Base-by-base conservation (phyloP, 2,329 filamentous ascomycete species). In the Aureobasidium subglaciale region DNA sequence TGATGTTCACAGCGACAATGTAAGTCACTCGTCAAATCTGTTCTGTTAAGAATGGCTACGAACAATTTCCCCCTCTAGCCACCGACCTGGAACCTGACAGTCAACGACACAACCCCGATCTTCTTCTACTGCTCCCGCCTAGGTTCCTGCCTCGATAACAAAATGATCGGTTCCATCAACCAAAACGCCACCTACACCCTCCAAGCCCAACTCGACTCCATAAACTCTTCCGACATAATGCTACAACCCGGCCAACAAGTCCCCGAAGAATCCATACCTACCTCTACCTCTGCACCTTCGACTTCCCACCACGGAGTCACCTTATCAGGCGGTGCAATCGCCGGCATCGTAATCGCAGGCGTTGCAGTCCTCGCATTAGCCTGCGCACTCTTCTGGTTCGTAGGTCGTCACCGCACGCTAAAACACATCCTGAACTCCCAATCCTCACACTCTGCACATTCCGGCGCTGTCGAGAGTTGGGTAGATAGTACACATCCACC, bases 141-240 rank as follows among this genome's bases (percentile, higher is more conserved):
- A 0, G 78, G 75, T 0, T 87, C 85, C 2, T 92, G 88, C 63
- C 75, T 76, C 3, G 67, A 71, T 2, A 78, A 85, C 40, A 77
- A 81, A 20, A 92, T 92, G 87, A 78, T 92, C 15, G 87, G 87
- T 3, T 85, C 81, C 1, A 85, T 92, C 61, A 92, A 91, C 64
- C 79, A 84, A 6, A 73, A 72, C 55, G 57, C 56, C 2, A 67
- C 60, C 1, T 59, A 58, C 6, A 57, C 61, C 3, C 57, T 71
- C 7, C 58, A 53, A 8, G 63, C 58, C 9, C 68, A 71, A 46
- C 55, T 61, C 46, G 25, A 52, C 25, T 57, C 62, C 10, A 48
- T 56, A 7, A 27, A 29, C 15, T 24, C 64, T 35, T 60, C 64
- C 4, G 46, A 61, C 27, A 65, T 64, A 50, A 63, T 65, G 59